Evolutionary conservation across 345 rosid species (phyloP), one percentile per base, ranked within the genome.

Genomic region (Populus tremula): DNA sequence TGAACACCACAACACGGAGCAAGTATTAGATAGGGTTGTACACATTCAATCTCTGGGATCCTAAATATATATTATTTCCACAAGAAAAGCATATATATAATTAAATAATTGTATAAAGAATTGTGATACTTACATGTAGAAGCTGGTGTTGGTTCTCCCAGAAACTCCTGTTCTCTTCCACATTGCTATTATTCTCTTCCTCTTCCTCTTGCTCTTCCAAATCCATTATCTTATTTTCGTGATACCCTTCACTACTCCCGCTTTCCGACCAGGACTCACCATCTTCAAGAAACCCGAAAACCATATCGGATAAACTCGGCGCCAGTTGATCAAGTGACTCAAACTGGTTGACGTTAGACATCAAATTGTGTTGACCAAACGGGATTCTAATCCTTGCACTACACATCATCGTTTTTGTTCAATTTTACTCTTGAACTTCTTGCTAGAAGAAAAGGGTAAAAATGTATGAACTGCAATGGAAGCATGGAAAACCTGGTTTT

Each of bases 101-200:
- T 6, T 2, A 4, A 20, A 53, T 2, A 6, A 53, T 18, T 53
- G 59, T 18, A 20, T 53, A n/a, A 43, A 27, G 35, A 18, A 63
- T 43, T 3, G 20, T 35, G 27, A 41, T 38, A 65, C 11, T 77
- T 74, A 82, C 84, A 54, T 77, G 81, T 27, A 82, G 66, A 65
- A 74, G 84, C 67, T 82, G 78, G 11, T 70, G 54, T 18, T 82
- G 84, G 27, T 63, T 74, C 67, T 77, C 84, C 84, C 84, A 78
- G 8, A 82, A 82, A 36, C 12, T 72, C 27, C 41, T 74, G 38
- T 29, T 38, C 59, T 74, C 81, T 16, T 70, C 70, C 23, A 64
- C 54, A 39, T 9, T 29, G 4, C 25, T 68, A 47, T 61, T 10
- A 1, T 21, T 79, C 16, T 65, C 84, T 27, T 77, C 68, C 39